These are phyloP conservation scores for Spathaspora boniae DNA, from an alignment of 805 yeast species.

Conservation along the genomic window DNA sequence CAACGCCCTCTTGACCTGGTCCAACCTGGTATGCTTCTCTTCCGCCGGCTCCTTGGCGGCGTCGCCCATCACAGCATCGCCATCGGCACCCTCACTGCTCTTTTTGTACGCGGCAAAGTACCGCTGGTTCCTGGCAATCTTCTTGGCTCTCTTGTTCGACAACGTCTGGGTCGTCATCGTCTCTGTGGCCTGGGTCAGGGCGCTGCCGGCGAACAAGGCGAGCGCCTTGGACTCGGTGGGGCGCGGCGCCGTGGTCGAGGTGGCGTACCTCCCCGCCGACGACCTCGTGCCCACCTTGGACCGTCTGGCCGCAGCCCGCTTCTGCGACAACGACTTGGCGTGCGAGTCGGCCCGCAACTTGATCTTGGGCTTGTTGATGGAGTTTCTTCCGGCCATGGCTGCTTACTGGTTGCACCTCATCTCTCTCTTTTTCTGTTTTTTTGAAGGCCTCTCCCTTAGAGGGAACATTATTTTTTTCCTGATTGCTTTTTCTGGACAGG, in stretches of 20 bases:
- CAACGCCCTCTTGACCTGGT: slow-evolving; percentile 58
- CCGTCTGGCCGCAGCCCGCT: slow-evolving; percentile 50
- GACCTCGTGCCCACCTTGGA: slow-evolving; percentile 44
- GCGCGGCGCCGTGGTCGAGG: slow-evolving; percentile 32
- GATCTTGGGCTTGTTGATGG: slow-evolving; percentile 76
- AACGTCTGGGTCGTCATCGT: slow-evolving; percentile 56
- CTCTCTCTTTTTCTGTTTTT: not conserved
- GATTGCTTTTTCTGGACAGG: too few species aligned
- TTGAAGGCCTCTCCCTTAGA: slow-evolving; percentile 5
- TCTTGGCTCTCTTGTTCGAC: slow-evolving; percentile 74
- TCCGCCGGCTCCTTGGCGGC: slow-evolving; percentile 25
- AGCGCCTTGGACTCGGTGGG: slow-evolving; percentile 44
- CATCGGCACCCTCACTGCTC: slow-evolving; percentile 46
- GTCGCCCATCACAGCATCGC: slow-evolving; percentile 50
- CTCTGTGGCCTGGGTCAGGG: too few species aligned
- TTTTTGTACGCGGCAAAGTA: slow-evolving; percentile 59
- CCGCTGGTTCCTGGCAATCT: slow-evolving; percentile 74
- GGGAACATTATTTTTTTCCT: slow-evolving; percentile 1
- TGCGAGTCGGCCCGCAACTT: slow-evolving; percentile 50
- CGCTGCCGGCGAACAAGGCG: slow-evolving; percentile 45
- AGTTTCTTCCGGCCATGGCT: slow-evolving; percentile 46
- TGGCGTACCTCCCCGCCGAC: slow-evolving; percentile 31
- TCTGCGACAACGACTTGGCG: slow-evolving; percentile 48
- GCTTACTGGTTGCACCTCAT: not conserved
- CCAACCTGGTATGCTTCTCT: slow-evolving; percentile 31